phyloP scores from a whole-genome alignment of 495 filamentous ascomycete genomes.

The Aspergillus taichungensis region DNA sequence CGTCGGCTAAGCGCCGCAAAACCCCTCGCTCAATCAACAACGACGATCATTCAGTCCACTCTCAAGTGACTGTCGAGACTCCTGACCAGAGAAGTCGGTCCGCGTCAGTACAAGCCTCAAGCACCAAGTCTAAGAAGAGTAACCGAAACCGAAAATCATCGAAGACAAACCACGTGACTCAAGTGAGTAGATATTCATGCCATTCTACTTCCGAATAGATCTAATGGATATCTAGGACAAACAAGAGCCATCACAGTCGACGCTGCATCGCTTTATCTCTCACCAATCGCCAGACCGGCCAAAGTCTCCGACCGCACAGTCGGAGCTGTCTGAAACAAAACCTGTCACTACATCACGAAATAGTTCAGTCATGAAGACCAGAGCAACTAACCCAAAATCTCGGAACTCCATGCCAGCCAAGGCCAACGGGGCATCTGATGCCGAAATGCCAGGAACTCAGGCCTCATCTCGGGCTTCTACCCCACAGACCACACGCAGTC shows the following conservation, averaged over 20 bases:
- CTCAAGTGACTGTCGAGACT: conserved; percentile 3
- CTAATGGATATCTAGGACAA: background rate
- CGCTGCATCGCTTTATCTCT: conserved; percentile 5
- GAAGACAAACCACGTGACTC: background rate
- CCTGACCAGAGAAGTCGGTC: background rate
- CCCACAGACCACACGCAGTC: conserved; percentile 9
- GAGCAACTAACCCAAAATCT: conserved; percentile 3
- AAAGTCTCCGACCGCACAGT: conserved; percentile 5
- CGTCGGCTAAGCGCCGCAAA: conserved; percentile 19
- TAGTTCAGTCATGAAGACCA: conserved; percentile 1
- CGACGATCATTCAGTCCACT: conserved; percentile 6
- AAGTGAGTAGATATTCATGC: background rate
- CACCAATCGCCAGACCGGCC: conserved; percentile 8
- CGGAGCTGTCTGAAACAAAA: conserved; percentile 1
- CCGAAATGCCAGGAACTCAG: conserved; percentile 3
- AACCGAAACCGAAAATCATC: conserved; percentile 3
- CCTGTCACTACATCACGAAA: background rate
- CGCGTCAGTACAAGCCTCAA: background rate
- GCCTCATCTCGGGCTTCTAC: conserved; percentile 4
- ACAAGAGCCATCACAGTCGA: conserved; percentile 7
- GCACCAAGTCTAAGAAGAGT: conserved; percentile 1
- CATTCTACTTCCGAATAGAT: conserved; percentile 1
- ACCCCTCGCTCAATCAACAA: conserved; percentile 11
- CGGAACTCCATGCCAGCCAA: conserved; percentile 14
- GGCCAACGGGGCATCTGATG: conserved; percentile 1